Evolutionary conservation across 495 filamentous ascomycete species (phyloP).

Genomic region (Aspergillus asperescens): DNA sequence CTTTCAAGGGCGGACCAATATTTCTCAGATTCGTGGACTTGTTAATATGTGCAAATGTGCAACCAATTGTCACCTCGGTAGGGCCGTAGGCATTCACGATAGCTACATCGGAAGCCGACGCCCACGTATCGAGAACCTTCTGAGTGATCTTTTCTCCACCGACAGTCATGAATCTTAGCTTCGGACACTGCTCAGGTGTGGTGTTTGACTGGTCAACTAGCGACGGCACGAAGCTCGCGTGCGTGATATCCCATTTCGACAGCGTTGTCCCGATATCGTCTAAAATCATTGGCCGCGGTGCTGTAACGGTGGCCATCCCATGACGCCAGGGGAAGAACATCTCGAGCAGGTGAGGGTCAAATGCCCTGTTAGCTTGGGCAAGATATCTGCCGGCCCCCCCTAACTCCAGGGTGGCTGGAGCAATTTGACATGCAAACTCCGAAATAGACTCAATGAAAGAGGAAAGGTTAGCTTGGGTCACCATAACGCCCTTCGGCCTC

Average conservation of each 20-base stretch:
- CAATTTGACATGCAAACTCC: conserved; percentile 22
- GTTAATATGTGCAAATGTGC: conserved; percentile 70
- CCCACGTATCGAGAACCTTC: conserved; percentile 44
- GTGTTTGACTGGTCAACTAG: conserved; percentile 27
- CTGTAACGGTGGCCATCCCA: conserved; percentile 33
- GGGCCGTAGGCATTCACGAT: conserved; percentile 63
- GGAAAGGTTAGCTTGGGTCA: conserved; percentile 42
- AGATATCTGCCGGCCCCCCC: conserved; percentile 32
- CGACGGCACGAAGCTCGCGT: conserved; percentile 47
- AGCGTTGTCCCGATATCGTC: conserved; percentile 29
- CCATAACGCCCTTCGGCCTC: conserved; percentile 95
- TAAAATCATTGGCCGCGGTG: conserved; percentile 28
- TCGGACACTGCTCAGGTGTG: conserved; percentile 26
- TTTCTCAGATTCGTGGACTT: conserved; percentile 70
- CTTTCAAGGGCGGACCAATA: conserved; percentile 77
- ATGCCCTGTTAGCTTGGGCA: conserved; percentile 32
- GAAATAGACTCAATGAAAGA: conserved; percentile 41
- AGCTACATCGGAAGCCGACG: conserved; percentile 25
- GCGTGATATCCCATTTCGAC: conserved; percentile 71
- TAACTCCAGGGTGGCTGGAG: conserved; percentile 22
- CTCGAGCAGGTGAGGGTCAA: conserved; percentile 34
- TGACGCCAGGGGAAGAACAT: conserved; percentile 38
- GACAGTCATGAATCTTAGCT: conserved; percentile 34
- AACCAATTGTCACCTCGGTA: conserved; percentile 86
- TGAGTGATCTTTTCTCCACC: conserved; percentile 45